Percentiles rank a stretch among this genome's conserved stretches.
Evolutionary conservation across 176 grass and related monocot species (phyloP).

Genomic region (Urochloa ruziziensis): DNA sequence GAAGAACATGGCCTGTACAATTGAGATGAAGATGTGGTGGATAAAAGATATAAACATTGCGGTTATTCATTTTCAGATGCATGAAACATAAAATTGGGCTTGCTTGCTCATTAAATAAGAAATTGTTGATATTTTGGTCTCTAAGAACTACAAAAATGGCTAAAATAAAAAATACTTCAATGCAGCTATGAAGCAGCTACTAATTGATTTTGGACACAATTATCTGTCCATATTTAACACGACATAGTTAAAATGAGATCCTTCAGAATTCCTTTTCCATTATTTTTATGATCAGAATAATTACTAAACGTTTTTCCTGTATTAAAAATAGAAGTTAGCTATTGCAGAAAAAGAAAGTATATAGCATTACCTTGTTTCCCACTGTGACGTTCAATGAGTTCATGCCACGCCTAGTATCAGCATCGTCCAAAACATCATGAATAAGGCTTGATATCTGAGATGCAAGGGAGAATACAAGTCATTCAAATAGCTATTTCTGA

Average conservation of each 20-base stretch:
- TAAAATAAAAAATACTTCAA: conserved; percentile 11
- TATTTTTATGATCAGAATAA: neutral
- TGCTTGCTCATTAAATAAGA: neutral
- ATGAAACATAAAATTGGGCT: neutral
- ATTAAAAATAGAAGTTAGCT: neutral
- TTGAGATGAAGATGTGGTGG: neutral
- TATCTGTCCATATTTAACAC: neutral
- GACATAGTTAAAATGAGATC: neutral
- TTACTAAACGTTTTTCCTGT: neutral
- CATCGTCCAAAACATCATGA: conserved; percentile 87
- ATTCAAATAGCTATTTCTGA: neutral
- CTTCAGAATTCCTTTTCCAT: neutral
- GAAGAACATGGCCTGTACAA: neutral
- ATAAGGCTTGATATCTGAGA: conserved; percentile 80
- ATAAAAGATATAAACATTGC: neutral
- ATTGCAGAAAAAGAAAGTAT: neutral
- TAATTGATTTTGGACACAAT: neutral
- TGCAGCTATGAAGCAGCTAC: neutral
- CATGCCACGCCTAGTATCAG: conserved; percentile 77
- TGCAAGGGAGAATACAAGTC: neutral
- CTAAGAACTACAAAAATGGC: neutral
- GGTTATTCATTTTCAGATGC: neutral
- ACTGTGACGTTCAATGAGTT: conserved; percentile 67
- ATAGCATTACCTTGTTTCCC: conserved; percentile 64
- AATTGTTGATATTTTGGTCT: neutral